phyloP scores from a whole-genome alignment of 306 rosid genomes.

The Morella rubra region DNA sequence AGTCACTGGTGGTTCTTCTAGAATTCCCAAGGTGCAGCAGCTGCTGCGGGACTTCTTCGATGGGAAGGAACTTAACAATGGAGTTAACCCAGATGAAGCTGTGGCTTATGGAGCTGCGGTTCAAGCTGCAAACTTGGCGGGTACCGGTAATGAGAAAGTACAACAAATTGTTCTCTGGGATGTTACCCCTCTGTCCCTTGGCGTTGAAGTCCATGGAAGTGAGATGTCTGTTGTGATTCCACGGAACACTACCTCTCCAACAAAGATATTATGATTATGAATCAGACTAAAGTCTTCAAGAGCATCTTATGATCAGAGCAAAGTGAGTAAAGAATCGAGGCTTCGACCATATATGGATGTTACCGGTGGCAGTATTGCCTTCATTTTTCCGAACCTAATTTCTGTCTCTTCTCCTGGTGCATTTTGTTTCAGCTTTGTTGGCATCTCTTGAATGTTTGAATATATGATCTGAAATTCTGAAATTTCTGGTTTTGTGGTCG shows the following conservation, averaged over 20 bases:
- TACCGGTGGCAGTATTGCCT: no score
- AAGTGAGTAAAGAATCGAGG: no score
- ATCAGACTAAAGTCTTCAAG: no score
- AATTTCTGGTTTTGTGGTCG: no score
- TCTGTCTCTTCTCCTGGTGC: no score
- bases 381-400: no score
- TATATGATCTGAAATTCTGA: no score
- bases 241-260: conserved; percentile 20
- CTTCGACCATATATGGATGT: no score
- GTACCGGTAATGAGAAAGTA: conserved; percentile 14
- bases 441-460: no score
- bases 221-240: conserved; percentile 18
- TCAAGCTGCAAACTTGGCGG: conserved; percentile 14
- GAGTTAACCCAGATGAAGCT: conserved; percentile 26
- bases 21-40: conserved; percentile 29
- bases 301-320: no score
- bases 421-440: no score
- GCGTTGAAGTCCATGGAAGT: not conserved
- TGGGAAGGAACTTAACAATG: conserved; percentile 29
- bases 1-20: conserved; percentile 22
- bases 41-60: conserved; percentile 24
- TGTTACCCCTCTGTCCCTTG: conserved; percentile 25
- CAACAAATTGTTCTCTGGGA: conserved; percentile 19
- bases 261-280: not conserved
- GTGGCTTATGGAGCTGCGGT: conserved; percentile 19